These are phyloP conservation scores for Metschnikowia baotianmanensis DNA, from an alignment of 805 yeast genomes.

Conservation along the genomic window DNA sequence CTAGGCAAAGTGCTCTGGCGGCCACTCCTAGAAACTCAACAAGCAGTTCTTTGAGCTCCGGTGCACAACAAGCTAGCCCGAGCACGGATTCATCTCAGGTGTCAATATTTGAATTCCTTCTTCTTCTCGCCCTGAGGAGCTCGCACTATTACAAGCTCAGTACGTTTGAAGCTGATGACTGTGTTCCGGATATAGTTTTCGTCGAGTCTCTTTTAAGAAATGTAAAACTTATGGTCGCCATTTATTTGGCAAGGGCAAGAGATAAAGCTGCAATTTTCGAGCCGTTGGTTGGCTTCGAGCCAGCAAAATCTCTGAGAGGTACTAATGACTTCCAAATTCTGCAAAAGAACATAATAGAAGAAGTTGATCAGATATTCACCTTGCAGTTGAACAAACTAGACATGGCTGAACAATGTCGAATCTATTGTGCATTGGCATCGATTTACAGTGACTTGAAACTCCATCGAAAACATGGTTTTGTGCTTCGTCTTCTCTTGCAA, in stretches of 20 bases:
- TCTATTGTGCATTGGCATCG: constrained; percentile 64
- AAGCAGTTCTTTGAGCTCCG: constrained; percentile 25
- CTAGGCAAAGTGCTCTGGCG: constrained; percentile 12
- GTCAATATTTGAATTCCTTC: constrained; percentile 34
- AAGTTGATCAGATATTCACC: constrained; percentile 35
- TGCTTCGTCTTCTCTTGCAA: constrained; percentile 62
- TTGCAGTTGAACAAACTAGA: constrained; percentile 35
- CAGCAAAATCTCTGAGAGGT: constrained; percentile 1
- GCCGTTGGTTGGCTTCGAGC: constrained; percentile 34
- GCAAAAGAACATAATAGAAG: constrained; percentile 42
- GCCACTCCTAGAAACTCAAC: constrained; percentile 37
- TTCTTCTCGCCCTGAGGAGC: constrained; percentile 27
- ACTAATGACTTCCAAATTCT: constrained; percentile 16
- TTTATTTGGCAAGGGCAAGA: constrained; percentile 44
- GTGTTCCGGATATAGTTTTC: constrained; percentile 77
- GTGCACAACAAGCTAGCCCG: constrained; percentile 25
- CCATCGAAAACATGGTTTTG: constrained; percentile 65
- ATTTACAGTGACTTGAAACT: constrained; percentile 62
- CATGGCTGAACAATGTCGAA: constrained; percentile 52
- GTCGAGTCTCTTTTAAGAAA: constrained; percentile 69
- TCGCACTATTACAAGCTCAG: constrained; percentile 41
- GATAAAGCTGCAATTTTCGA: constrained; percentile 42
- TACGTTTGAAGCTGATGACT: constrained; percentile 60
- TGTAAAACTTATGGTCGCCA: constrained; percentile 55
- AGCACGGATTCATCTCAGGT: constrained; percentile 27